Base-by-base conservation (phyloP, 83 land plant species). In the Thuja plicata region DNA sequence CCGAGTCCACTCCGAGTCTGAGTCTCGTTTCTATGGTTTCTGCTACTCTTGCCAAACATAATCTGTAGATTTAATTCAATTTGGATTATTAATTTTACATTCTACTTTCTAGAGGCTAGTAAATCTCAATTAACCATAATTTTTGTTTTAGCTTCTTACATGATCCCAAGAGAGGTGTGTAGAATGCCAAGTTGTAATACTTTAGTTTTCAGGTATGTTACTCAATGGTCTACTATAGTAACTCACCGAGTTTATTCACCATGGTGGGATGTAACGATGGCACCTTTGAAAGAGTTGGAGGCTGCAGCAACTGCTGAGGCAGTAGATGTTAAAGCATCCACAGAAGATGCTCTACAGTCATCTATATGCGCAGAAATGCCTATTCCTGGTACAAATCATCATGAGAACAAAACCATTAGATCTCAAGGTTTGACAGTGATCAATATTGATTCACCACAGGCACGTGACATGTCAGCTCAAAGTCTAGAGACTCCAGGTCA, bases 241-340 rank as follows among this genome's bases (percentile, higher is more conserved):
- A 89, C 97, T 27, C 87, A 93, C 27, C 92, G 99, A 85, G 92
- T 96, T 86, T 93, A 91, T 89, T 73, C 94, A 35, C 82, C 46
- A 40, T 98, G 99, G 99, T 98, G 99, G 99, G 94, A 94, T 77
- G 52, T 77, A 3, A 96, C 95, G 9, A 84, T 98, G 89, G 90
- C 87, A 66, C 99, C 99, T 77, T 89, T 98, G 89, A 97, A 91
- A 85, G 92, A 90, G 37, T 89, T 97, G 86, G 99, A 98, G 88
- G 93, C 95, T 43, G 91, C 88, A 73, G 94, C 93, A 89, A 92
- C 94, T 74, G 91, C 93, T 40, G 89, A 90, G 35, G 79, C 46
- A 38, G 80, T 37, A 27, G 32, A 89, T 32, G n/a, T 91, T 30
- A 90, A 90, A 87, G 71, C 79, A 50, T 17, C 37, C 40, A 35